A percentile compares a stretch with the other conserved stretches of the same genome.
phyloP scores from a whole-genome alignment of 768 basidiomycete species.

The Leccinum rimulosum region DNA sequence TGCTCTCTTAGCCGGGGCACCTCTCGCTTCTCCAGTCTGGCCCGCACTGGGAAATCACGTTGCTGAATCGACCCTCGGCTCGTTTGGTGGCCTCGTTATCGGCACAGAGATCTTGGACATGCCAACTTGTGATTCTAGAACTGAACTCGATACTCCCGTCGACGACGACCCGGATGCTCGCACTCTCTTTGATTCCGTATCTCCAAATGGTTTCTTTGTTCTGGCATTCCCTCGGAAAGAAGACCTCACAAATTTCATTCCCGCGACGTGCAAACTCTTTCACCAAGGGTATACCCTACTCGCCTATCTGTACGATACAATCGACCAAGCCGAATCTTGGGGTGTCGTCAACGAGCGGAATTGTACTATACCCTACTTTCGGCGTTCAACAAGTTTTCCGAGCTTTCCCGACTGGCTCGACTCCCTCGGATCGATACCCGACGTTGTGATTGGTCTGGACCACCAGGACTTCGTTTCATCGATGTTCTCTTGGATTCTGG shows the following conservation, averaged over 20 bases:
- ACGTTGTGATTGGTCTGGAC: conserved; percentile 36
- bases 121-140: background rate
- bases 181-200: background rate
- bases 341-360: conserved; percentile 12
- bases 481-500: conserved; percentile 18
- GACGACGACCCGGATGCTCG: background rate
- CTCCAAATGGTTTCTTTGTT: conserved; percentile 28
- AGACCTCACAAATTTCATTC: conserved; percentile 34
- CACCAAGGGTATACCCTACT: conserved; percentile 29
- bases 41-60: conserved; percentile 21
- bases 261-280: conserved; percentile 37
- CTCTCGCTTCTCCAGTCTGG: conserved; percentile 25
- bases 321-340: background rate
- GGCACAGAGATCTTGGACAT: conserved; percentile 8
- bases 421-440: conserved; percentile 24
- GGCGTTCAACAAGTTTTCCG: conserved; percentile 6
- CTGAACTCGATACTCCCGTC: background rate
- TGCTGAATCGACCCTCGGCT: conserved; percentile 29
- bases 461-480: conserved; percentile 29
- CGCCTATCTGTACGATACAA: conserved; percentile 32
- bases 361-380: conserved; percentile 20
- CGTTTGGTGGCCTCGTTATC: conserved; percentile 40
- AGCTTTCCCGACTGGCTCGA: conserved; percentile 33
- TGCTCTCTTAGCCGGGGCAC: conserved; percentile 21
- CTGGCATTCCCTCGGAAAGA: conserved; percentile 35